A percentile compares a stretch with the other conserved stretches of the same genome.
phyloP scores from a whole-genome alignment of 1,284 basidiomycete genomes.

The Melampsora americana region DNA sequence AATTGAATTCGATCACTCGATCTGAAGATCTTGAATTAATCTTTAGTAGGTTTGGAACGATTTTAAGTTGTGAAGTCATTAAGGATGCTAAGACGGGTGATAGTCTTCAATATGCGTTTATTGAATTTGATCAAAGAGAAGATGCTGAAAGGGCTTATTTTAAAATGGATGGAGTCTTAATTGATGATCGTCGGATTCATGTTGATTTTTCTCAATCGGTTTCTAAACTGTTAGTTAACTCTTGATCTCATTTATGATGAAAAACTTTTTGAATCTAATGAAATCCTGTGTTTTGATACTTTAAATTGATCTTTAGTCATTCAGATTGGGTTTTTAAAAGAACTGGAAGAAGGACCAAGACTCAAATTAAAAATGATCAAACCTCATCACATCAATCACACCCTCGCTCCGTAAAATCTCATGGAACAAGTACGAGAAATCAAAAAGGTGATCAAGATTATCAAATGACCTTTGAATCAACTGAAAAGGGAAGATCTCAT shows the following conservation, averaged over 20 bases:
- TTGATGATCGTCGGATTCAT: slow-evolving; percentile 98
- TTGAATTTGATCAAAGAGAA: slow-evolving; percentile 90
- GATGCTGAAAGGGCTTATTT: slow-evolving; percentile 97
- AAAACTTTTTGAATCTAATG: not conserved
- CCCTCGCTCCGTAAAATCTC: not conserved
- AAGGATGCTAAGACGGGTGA: slow-evolving; percentile 93
- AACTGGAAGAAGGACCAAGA: slow-evolving; percentile 13
- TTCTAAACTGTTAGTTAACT: slow-evolving; percentile 58
- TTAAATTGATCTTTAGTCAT: slow-evolving; percentile 16
- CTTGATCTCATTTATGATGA: not conserved
- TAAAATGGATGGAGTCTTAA: slow-evolving; percentile 99
- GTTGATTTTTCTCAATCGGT: slow-evolving; percentile 87
- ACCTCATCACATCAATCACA: not conserved
- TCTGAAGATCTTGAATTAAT: slow-evolving; percentile 97
- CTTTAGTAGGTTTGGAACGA: slow-evolving; percentile 89
- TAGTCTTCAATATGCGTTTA: slow-evolving; percentile 94
- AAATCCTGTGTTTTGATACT: not conserved
- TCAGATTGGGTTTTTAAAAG: slow-evolving; percentile 41
- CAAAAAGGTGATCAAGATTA: slow-evolving; percentile 5
- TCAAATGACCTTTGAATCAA: slow-evolving; percentile 32
- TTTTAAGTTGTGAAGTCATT: slow-evolving; percentile 96
- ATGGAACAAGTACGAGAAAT: not conserved
- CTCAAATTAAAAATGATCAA: not conserved
- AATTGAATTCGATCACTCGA: slow-evolving; percentile 88
- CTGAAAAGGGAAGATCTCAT: not conserved